Base-by-base conservation (phyloP, 2,329 filamentous ascomycete species). In the Epichloe elymi region DNA sequence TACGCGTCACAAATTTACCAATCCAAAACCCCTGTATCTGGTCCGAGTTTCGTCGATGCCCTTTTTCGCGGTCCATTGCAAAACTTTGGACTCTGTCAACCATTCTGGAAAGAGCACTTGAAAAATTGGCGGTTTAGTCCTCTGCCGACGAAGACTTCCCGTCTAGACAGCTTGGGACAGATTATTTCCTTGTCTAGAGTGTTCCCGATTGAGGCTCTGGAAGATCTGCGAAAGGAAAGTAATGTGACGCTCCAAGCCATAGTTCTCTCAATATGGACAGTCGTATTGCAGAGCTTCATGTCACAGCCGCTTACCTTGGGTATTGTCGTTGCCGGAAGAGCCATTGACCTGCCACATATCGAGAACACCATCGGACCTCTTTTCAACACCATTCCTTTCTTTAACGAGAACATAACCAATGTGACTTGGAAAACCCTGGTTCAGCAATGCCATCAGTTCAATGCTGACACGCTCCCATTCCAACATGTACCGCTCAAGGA, bases 371-470 rank as follows among this genome's bases (percentile, higher is more conserved):
- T 93, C 41, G 91, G 90, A 0, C 90, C 91, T 0, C 69, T 96
- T 19, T 95, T 96, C 74, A 96, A 96, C 62, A 95, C 89, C 0
- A 70, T 96, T 1, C 88, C 90, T 0, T 88, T 85, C 61, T 74
- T 78, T 50, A 66, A 81, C 36, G 61, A 68, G 5, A 56, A 76
- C 14, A 54, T 66, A 6, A 55, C 63, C 0, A 60, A 65, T 0
- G 69, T 74, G 4, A 79, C 73, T 0, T 88, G 85, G 80, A 62
- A 67, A 1, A 72, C 77, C 0, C 64, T 88, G 1, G 70, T 88
- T 20, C 71, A 68, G 15, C 68, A 71, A 48, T 87, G 85, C 54
- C 88, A 95, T 58, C 67, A 79, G 0, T 88, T 85, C 61, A 88
- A 87, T 61, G 75, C 80, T 1, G 70, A 76, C 0, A 74, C 79